These are phyloP conservation scores for Apophysomyces ossiformis DNA, from an alignment of 371 early-diverging fungal species.

Conservation along the genomic window DNA sequence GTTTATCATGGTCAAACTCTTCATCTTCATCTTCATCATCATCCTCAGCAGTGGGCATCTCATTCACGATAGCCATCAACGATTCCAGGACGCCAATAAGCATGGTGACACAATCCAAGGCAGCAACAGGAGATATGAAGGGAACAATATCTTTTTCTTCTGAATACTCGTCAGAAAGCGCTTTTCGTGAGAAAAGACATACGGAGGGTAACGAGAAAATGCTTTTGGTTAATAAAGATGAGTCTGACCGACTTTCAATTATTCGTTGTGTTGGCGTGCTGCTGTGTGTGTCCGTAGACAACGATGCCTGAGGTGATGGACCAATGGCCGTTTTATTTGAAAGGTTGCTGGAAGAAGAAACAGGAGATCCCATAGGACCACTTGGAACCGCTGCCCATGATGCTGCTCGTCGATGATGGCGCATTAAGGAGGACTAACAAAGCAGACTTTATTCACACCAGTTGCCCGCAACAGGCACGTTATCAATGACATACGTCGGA, in stretches of 20 bases:
- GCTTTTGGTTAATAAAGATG: conserved; percentile 4
- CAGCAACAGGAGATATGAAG: background rate
- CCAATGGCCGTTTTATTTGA: background rate
- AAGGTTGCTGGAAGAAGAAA: background rate
- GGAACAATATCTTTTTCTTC: conserved; percentile 4
- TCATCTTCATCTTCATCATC: background rate
- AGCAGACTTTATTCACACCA: background rate
- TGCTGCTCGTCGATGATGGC: background rate
- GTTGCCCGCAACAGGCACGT: too few relatives aligned
- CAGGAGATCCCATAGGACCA: background rate
- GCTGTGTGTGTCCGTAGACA: background rate
- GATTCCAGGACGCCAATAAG: conserved; percentile 2
- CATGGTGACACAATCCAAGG: conserved; percentile 2
- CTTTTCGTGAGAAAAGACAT: background rate
- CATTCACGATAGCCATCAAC: background rate
- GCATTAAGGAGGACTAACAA: background rate
- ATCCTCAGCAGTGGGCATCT: background rate
- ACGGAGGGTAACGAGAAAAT: background rate
- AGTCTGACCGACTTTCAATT: background rate
- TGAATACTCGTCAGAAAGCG: conserved; percentile 1
- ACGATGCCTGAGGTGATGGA: background rate
- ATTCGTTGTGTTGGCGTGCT: background rate
- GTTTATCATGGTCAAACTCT: background rate
- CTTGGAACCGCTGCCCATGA: conserved; percentile 4
- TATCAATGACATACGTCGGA: too few relatives aligned